Evolutionary conservation across 1,284 basidiomycete species (phyloP).

Genomic region (Phylloporus sp.): DNA sequence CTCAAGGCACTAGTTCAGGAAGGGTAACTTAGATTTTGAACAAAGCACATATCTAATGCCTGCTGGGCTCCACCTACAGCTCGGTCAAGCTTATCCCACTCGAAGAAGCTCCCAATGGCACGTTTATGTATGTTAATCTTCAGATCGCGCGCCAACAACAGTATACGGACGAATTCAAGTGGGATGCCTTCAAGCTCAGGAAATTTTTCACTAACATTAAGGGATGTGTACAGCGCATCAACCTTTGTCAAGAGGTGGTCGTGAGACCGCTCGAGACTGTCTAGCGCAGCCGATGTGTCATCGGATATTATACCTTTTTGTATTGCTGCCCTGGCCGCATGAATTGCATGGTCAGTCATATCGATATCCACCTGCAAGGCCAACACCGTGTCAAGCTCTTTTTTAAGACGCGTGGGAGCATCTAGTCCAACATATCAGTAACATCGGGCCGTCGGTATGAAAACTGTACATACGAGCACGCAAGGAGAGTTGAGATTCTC

Average conservation of each 20-base stretch:
- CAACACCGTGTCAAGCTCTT: slow-evolving; percentile 41
- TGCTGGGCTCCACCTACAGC: too few relatives aligned
- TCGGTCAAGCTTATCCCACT: slow-evolving; percentile 46
- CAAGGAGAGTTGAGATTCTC: too few relatives aligned
- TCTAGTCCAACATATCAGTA: slow-evolving; percentile 36
- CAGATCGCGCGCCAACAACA: slow-evolving; percentile 39
- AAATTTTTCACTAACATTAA: slow-evolving; percentile 40
- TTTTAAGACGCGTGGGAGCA: slow-evolving; percentile 38
- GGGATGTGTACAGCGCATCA: slow-evolving; percentile 34
- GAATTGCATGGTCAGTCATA: too few relatives aligned
- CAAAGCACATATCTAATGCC: too few relatives aligned
- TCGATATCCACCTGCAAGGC: slow-evolving; percentile 39
- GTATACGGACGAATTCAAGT: slow-evolving; percentile 37
- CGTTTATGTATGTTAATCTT: slow-evolving; percentile 44
- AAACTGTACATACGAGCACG: too few relatives aligned
- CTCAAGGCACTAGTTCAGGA: too few relatives aligned
- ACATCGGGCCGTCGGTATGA: too few relatives aligned
- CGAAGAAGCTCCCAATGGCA: slow-evolving; percentile 42
- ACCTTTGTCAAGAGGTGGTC: slow-evolving; percentile 11
- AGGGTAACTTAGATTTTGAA: too few relatives aligned
- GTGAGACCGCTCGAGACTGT: slow-evolving; percentile 24
- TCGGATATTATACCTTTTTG: not conserved
- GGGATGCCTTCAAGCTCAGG: slow-evolving; percentile 36
- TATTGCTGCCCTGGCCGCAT: too few relatives aligned
- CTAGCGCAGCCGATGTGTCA: slow-evolving; percentile 5